Base-by-base conservation (phyloP, 129 eudicot genomes). In the Tagetes patula region DNA sequence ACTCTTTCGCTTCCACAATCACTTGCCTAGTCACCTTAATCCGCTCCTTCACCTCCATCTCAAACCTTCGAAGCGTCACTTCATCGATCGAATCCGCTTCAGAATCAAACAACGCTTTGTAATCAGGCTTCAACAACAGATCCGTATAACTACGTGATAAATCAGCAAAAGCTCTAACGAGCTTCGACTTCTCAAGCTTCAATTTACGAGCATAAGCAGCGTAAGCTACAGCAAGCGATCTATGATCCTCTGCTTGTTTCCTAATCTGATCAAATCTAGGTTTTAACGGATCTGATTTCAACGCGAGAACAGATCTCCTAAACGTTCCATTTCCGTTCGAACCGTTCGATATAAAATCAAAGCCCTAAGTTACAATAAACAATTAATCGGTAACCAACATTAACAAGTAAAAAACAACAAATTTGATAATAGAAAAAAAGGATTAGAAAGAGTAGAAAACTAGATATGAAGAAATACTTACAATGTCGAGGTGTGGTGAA, bases 241-340 rank as follows among this genome's bases (percentile, higher is more conserved):
- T 75, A 76, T 89, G 92, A 79, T 87, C 96, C 32, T 89, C 96
- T 3, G 92, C 96, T 70, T 89, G 96, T 75, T 89, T 89, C 38
- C 84, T 71, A 73, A 87, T 85, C 80, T 89, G 96, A 77, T 87
- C 96, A 31, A 89, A 78, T 69, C 87, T 75, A 40, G 96, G 90
- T 71, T 79, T 89, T 67, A 87, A 72, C 13, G 96, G 96, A 87
- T 89, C 92, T 4, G 96, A 87, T 68, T 87, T 89, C n/a, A 87
- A 69, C 5, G 92, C 96, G 30, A 89, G 79, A 11, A 89, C 81
- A 14, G 89, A 82, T 56, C 96, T 83, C 72, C 86, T 78, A 59
- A 76, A 64, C 6, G 77, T 48, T 66, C 83, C 85, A 48, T 65
- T 79, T 65, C 84, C 88, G 43, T 43, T 8, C 11, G 79, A 77